Percentiles rank a stretch among this genome's conserved stretches.
These are phyloP conservation scores for Saxispiralis lemnorum DNA, from an alignment of 495 filamentous ascomycete species.

Conservation along the genomic window DNA sequence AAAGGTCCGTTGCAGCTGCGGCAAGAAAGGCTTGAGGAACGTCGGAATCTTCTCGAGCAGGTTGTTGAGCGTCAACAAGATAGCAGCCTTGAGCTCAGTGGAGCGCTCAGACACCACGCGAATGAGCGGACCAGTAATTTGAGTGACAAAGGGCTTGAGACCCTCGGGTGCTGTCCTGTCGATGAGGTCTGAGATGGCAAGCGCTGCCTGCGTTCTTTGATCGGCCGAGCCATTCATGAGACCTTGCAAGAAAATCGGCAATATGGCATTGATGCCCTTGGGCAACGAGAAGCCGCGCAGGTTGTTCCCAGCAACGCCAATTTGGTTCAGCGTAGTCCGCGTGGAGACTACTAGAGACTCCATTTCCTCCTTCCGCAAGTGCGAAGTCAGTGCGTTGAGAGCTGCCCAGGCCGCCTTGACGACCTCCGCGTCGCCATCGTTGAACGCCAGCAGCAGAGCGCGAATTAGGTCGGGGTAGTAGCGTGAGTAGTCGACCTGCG, in stretches of 20 bases:
- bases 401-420: slow-evolving; percentile 88
- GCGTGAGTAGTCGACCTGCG: slow-evolving; percentile 73
- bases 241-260: slow-evolving; percentile 94
- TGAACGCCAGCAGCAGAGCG: slow-evolving; percentile 73
- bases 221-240: slow-evolving; percentile 88
- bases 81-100: slow-evolving; percentile 86
- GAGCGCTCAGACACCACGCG: slow-evolving; percentile 92
- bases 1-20: slow-evolving; percentile 91
- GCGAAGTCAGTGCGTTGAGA: slow-evolving; percentile 69
- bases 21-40: slow-evolving; percentile 88
- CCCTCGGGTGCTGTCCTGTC: slow-evolving; percentile 72
- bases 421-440: slow-evolving; percentile 65
- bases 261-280: slow-evolving; percentile 90
- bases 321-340: slow-evolving; percentile 62
- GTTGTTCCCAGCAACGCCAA: slow-evolving; percentile 71
- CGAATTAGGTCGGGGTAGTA: slow-evolving; percentile 92
- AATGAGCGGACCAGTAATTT: slow-evolving; percentile 93
- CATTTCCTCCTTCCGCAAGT: slow-evolving; percentile 94
- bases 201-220: slow-evolving; percentile 74
- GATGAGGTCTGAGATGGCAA: slow-evolving; percentile 88
- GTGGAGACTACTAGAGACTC: slow-evolving; percentile 79
- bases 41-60: slow-evolving; percentile 91
- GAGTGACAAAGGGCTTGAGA: slow-evolving; percentile 82
- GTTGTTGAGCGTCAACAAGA: slow-evolving; percentile 85
- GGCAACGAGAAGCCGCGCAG: slow-evolving; percentile 81